Percentiles rank a stretch among this genome's conserved stretches.
phyloP scores from a whole-genome alignment of 2,329 filamentous ascomycete species.

The Ophiostoma fasciatum region DNA sequence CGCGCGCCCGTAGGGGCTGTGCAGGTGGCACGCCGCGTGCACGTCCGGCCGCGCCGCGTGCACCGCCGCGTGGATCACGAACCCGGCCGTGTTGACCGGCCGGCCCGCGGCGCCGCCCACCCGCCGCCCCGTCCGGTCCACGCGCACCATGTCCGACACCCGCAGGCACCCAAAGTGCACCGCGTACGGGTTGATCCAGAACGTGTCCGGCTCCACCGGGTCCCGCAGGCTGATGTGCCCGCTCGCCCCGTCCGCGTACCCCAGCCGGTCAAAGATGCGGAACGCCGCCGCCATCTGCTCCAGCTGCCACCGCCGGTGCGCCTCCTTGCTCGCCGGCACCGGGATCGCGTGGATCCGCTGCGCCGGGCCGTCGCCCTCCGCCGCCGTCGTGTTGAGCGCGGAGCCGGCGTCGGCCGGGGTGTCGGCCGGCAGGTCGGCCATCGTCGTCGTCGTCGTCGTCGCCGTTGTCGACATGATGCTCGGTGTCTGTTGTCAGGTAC shows the following conservation, averaged over 20 bases:
- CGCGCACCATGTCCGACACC: constrained; percentile 10
- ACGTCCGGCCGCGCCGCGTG: constrained; percentile 41
- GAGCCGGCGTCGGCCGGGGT: too few species aligned
- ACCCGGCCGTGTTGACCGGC: constrained; percentile 52
- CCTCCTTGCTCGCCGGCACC: too few species aligned
- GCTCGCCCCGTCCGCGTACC: constrained; percentile 6
- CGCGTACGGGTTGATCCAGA: constrained; percentile 3
- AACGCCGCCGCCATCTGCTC: constrained; percentile 10
- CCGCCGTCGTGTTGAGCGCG: too few species aligned
- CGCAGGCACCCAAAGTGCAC: neutral
- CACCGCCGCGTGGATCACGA: constrained; percentile 42
- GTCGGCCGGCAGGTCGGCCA: neutral
- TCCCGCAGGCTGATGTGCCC: constrained; percentile 9
- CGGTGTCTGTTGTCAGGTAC: too few species aligned
- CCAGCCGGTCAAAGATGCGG: constrained; percentile 9
- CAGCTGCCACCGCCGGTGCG: too few species aligned
- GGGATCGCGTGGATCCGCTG: neutral
- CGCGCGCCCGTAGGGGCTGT: constrained; percentile 38
- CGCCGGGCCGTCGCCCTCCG: neutral
- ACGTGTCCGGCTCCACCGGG: neutral
- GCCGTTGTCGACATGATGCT: neutral
- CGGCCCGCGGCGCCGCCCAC: constrained; percentile 40
- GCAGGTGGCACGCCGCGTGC: constrained; percentile 42
- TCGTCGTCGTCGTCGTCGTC: neutral
- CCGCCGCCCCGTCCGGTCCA: constrained; percentile 42